Evolutionary conservation across 345 rosid species (phyloP).

Genomic region (Cochlearia excelsa): DNA sequence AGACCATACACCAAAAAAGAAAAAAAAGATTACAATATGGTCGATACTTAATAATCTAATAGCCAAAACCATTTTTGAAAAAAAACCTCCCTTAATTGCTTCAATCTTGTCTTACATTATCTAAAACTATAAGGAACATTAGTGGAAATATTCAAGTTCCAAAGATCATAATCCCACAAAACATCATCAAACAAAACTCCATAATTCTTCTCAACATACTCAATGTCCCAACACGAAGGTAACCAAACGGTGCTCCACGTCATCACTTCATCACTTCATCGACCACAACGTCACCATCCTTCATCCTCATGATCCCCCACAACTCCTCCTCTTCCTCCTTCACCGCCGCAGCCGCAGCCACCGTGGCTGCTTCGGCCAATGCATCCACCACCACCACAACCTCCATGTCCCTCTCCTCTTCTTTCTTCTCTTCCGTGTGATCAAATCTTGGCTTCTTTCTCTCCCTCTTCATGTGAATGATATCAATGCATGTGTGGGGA

Average conservation of each 20-base stretch:
- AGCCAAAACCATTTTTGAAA: slow-evolving; percentile 13
- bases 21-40: no score
- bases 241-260: slow-evolving; percentile 31
- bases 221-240: slow-evolving; percentile 34
- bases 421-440: background rate
- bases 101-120: slow-evolving; percentile 6
- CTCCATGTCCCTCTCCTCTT: slow-evolving; percentile 6
- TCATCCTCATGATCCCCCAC: slow-evolving; percentile 24
- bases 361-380: slow-evolving; percentile 29
- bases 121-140: slow-evolving; percentile 10
- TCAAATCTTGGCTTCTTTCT: slow-evolving; percentile 15
- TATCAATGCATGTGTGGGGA: slow-evolving; percentile 21
- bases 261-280: slow-evolving; percentile 35
- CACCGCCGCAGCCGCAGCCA: slow-evolving; percentile 36
- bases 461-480: slow-evolving; percentile 28
- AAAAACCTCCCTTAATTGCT: background rate
- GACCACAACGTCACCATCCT: slow-evolving; percentile 9
- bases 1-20: no score
- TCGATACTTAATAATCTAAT: background rate
- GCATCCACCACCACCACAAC: slow-evolving; percentile 27
- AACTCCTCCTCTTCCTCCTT: slow-evolving; percentile 27
- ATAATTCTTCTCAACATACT: slow-evolving; percentile 35
- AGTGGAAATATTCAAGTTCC: slow-evolving; percentile 30
- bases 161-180: slow-evolving; percentile 36
- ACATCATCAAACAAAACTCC: slow-evolving; percentile 33